Conservation (phyloP, 2,329 filamentous ascomycete species). For the Penicillium sp. region DNA sequence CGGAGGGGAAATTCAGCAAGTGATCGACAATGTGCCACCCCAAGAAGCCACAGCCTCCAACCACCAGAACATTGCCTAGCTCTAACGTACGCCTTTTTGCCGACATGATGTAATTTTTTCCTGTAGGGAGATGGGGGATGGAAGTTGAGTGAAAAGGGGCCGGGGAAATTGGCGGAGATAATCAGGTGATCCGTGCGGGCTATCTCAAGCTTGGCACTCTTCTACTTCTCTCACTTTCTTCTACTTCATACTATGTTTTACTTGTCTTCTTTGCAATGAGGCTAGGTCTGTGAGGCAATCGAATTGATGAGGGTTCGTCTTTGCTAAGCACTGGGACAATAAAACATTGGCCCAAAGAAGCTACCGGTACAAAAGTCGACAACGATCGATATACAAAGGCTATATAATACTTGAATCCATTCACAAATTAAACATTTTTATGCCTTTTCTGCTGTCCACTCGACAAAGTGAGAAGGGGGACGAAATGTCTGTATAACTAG, state of each 20-base stretch:
- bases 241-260: neutral
- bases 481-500: no score
- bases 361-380: neutral
- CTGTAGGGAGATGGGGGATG: neutral
- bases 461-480: no score
- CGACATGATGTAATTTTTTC: slow-evolving; percentile 21
- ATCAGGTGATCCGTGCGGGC: slow-evolving; percentile 15
- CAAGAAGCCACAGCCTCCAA: slow-evolving; percentile 76
- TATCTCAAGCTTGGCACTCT: neutral
- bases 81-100: slow-evolving; percentile 28
- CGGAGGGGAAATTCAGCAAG: slow-evolving; percentile 53
- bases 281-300: no score
- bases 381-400: neutral
- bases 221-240: neutral
- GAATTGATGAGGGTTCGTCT: neutral
- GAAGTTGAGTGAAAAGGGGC: slow-evolving; percentile 14
- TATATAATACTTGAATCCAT: no score
- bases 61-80: slow-evolving; percentile 64
- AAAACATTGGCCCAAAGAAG: neutral
- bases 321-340: neutral
- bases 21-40: slow-evolving; percentile 73
- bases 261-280: neutral
- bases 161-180: slow-evolving; percentile 5
- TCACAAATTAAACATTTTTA: no score
- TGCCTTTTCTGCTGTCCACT: no score